A percentile compares a stretch with the other conserved stretches of the same genome.
Evolutionary conservation across 768 basidiomycete species (phyloP).

Genomic region (Phylloporus sp.): DNA sequence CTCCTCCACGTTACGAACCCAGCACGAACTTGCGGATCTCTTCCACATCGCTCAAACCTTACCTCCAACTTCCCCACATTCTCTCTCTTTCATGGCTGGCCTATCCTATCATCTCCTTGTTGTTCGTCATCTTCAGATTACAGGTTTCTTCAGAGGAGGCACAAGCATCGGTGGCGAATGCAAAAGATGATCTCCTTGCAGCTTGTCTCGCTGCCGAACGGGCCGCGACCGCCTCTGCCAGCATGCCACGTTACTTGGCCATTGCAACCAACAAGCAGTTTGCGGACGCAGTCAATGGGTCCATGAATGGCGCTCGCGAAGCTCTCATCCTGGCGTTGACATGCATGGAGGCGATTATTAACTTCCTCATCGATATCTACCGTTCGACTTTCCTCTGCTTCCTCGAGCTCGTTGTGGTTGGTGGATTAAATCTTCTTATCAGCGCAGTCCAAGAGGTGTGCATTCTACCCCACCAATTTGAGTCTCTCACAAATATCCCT

Average conservation of each 20-base stretch:
- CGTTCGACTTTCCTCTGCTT: conserved; percentile 94
- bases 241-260: conserved; percentile 87
- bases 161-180: conserved; percentile 59
- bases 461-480: not conserved
- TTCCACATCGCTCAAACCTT: conserved; percentile 59
- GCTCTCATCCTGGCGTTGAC: conserved; percentile 74
- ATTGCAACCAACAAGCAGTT: conserved; percentile 79
- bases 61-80: conserved; percentile 78
- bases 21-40: conserved; percentile 31
- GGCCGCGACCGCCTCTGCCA: conserved; percentile 77
- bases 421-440: conserved; percentile 76
- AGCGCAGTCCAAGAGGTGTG: conserved; percentile 79
- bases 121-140: conserved; percentile 84
- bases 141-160: conserved; percentile 69
- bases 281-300: conserved; percentile 72
- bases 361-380: conserved; percentile 89
- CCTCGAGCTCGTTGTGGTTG: conserved; percentile 82
- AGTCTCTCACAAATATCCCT: conserved; percentile 9
- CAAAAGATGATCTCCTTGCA: conserved; percentile 72
- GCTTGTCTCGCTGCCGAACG: conserved; percentile 84
- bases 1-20: conserved; percentile 57
- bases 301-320: conserved; percentile 71
- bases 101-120: conserved; percentile 83
- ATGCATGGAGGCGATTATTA: conserved; percentile 82
- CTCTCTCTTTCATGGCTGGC: conserved; percentile 89